A percentile compares a stretch with the other conserved stretches of the same genome.
phyloP scores from a whole-genome alignment of 495 filamentous ascomycete genomes.

The Astrocystis sublimbata region DNA sequence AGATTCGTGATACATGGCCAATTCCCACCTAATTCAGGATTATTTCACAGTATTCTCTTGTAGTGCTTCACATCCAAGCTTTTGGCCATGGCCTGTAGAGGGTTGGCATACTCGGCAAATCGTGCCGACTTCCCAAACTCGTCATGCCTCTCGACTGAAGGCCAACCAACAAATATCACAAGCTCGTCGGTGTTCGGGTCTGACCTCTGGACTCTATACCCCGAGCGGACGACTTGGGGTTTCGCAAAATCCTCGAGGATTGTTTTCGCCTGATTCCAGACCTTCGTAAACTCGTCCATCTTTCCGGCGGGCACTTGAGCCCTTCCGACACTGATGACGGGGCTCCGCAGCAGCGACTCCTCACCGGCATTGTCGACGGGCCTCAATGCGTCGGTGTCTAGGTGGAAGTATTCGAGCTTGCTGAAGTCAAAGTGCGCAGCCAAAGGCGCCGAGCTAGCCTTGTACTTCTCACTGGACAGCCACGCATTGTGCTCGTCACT shows the following conservation, averaged over 20 bases:
- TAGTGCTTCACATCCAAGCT: constrained; percentile 49
- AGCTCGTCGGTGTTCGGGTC: constrained; percentile 48
- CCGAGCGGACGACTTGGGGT: constrained; percentile 39
- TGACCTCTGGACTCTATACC: constrained; percentile 53
- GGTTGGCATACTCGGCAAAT: constrained; percentile 41
- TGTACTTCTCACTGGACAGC: constrained; percentile 43
- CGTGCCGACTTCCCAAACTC: constrained; percentile 41
- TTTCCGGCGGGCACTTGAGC: constrained; percentile 44
- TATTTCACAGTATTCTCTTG: constrained; percentile 29
- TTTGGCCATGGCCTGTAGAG: constrained; percentile 33
- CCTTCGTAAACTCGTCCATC: constrained; percentile 44
- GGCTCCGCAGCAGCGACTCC: constrained; percentile 39
- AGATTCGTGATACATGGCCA: too few relatives aligned
- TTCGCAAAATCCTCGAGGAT: constrained; percentile 44
- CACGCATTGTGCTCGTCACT: constrained; percentile 50
- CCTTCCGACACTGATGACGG: constrained; percentile 46
- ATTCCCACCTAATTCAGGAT: constrained; percentile 11
- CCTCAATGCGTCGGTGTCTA: constrained; percentile 47
- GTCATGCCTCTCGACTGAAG: constrained; percentile 45
- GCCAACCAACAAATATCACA: constrained; percentile 55
- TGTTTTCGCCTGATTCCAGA: constrained; percentile 40
- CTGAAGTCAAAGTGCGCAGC: constrained; percentile 27
- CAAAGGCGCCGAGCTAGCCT: constrained; percentile 23
- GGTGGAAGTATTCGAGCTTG: constrained; percentile 42
- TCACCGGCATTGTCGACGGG: constrained; percentile 27